A percentile compares a stretch with the other conserved stretches of the same genome.
These are phyloP conservation scores for Rhododendron henanense DNA, from an alignment of 148 eudicot species.

Conservation along the genomic window DNA sequence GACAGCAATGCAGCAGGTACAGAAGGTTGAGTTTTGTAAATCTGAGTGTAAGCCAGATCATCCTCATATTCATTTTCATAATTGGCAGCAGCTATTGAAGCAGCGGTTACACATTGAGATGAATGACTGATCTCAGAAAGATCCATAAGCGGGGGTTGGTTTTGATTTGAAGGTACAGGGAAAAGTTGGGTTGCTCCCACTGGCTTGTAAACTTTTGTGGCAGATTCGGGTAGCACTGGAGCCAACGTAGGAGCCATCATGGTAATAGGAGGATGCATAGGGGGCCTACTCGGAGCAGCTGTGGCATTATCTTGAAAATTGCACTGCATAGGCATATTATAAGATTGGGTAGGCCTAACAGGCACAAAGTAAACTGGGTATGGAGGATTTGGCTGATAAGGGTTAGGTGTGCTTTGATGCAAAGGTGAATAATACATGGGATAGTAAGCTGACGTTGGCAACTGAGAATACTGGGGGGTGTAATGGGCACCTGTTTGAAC, in stretches of 20 bases:
- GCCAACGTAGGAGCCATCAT: conserved; percentile 29
- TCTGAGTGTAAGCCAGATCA: conserved; percentile 64
- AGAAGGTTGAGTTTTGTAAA: conserved; percentile 88
- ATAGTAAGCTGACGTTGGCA: conserved; percentile 49
- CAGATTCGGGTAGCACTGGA: conserved; percentile 30
- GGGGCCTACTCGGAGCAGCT: conserved; percentile 36
- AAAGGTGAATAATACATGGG: conserved; percentile 54
- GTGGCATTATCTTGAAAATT: conserved; percentile 22
- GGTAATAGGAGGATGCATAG: conserved; percentile 41
- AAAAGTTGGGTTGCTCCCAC: conserved; percentile 29
- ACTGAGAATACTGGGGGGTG: conserved; percentile 46
- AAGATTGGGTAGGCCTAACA: conserved; percentile 46
- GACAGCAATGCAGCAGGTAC: conserved; percentile 41
- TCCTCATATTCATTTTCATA: conserved; percentile 42
- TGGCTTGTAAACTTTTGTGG: conserved; percentile 28
- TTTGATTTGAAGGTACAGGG: conserved; percentile 31
- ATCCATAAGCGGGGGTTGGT: conserved; percentile 37
- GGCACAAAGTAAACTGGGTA: conserved; percentile 62
- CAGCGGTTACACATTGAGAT: conserved; percentile 28
- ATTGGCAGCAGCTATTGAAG: conserved; percentile 28
- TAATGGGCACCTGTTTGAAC: conserved; percentile 45
- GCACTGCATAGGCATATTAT: conserved; percentile 35
- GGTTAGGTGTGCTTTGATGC: conserved; percentile 41
- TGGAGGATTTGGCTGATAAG: conserved; percentile 54
- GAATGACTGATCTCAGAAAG: conserved; percentile 35